Evolutionary conservation across 768 basidiomycete species (phyloP), one percentile per base, ranked within the genome.

Genomic region (Leccinum pellstonianum): DNA sequence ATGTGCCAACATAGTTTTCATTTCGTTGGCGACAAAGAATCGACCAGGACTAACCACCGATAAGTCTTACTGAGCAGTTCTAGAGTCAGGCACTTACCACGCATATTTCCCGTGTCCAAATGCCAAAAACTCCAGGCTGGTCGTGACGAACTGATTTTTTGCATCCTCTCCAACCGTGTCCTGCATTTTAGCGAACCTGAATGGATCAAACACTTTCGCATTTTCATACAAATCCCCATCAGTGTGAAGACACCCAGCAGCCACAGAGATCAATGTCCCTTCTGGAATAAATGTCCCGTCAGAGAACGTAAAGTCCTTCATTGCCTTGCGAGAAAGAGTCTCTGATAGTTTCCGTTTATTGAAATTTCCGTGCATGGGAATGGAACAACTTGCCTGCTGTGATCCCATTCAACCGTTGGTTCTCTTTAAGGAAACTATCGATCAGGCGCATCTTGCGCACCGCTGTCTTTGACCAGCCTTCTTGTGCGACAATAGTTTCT

Each of bases 1-100:
- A 57, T 80, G 70, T 6, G 80, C 81, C 37, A 82, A 58, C 66
- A 83, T 75, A 0, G 75, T 65, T 64, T 83, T 83, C 66, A 83
- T 64, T 56, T 76, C 68, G 31, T 67, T 70, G 12, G 73, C 72
- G 3, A 77, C 76, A 58, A 81, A 75, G 65, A 82, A 81, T 17
- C 82, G 73, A 9, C 54, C 56, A 15, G 54, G 56, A 15, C 61
- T 62, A 35, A 41, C 1, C 11, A 31, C 25, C 10, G n/a, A 43
- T 43, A 43, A 47, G 17, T 11, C 10, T 10, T 8, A 29, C 17
- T 23, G 3, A 52, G 6, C 11, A 2, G 11, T 37, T 9, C 5
- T 9, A 5, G 29, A 23, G 23, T n/a, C 53, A 73, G 73, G 58
- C 11, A 12, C 21, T 17, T 15, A 52, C 33, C 33, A 37, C 21